Evolutionary conservation across 176 grass and related monocot species (phyloP).

Genomic region (Elaeis guineensis): DNA sequence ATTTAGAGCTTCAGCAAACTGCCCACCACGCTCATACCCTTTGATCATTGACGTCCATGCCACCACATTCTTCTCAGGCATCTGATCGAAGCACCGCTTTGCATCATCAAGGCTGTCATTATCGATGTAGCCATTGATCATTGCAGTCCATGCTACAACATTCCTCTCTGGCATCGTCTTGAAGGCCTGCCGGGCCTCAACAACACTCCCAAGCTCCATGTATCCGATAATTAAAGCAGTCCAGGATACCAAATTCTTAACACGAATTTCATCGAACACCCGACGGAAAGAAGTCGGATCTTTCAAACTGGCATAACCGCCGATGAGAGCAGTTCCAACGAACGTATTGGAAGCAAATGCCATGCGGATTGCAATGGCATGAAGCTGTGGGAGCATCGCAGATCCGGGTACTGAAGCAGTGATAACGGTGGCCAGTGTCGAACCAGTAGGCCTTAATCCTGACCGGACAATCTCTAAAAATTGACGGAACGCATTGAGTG

Average conservation of each 20-base stretch:
- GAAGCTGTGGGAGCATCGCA: too few relatives aligned
- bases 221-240: conserved; percentile 2
- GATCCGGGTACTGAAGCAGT: too few relatives aligned
- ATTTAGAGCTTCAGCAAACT: background rate
- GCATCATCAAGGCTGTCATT: background rate
- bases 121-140: background rate
- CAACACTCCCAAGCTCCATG: background rate
- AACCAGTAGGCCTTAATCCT: too few relatives aligned
- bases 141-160: conserved; percentile 2
- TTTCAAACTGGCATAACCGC: background rate
- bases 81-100: background rate
- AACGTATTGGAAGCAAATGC: too few relatives aligned
- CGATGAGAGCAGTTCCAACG: too few relatives aligned
- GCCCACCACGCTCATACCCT: background rate
- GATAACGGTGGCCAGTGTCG: too few relatives aligned
- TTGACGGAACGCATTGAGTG: too few relatives aligned
- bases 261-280: conserved; percentile 7
- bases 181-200: background rate
- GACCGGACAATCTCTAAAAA: too few relatives aligned
- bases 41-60: conserved; percentile 14
- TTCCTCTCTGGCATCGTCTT: background rate
- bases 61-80: conserved; percentile 1
- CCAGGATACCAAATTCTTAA: conserved; percentile 15
- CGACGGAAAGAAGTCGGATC: background rate
- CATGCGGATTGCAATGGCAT: too few relatives aligned